Conservation (phyloP, 2,329 filamentous ascomycete species). For the Dothideomycetes sp. region DNA sequence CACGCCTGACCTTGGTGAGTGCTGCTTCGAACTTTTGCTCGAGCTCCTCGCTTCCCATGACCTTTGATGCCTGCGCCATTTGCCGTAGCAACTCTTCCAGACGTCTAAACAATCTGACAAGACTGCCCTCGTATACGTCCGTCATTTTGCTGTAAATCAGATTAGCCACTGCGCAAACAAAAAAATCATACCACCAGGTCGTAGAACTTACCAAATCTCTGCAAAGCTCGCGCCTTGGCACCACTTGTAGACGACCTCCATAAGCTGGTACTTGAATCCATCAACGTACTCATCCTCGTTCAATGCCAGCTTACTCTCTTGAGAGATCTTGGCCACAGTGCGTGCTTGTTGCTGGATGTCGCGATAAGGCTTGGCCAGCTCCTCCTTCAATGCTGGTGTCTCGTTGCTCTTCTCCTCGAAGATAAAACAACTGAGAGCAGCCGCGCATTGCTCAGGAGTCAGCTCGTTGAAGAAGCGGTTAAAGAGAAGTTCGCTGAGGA, state of each 20-base stretch:
- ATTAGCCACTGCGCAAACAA: conserved; percentile 10
- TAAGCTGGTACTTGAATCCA: conserved; percentile 86
- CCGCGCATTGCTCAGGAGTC: conserved; percentile 75
- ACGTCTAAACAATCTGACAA: conserved; percentile 92
- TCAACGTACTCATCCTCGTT: conserved; percentile 91
- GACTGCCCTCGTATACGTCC: conserved; percentile 89
- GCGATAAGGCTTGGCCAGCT: conserved; percentile 74
- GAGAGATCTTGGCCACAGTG: conserved; percentile 83
- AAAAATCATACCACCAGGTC: background rate
- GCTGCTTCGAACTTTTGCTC: conserved; percentile 85
- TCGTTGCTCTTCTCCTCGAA: conserved; percentile 93
- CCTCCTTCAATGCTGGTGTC: conserved; percentile 61
- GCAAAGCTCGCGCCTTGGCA: conserved; percentile 82
- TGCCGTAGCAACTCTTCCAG: conserved; percentile 90
- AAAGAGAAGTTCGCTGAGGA: conserved; percentile 87
- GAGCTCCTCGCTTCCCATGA: conserved; percentile 95
- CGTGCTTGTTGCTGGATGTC: conserved; percentile 82
- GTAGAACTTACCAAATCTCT: conserved; percentile 74
- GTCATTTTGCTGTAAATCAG: conserved; percentile 80
- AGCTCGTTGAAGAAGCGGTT: conserved; percentile 98
- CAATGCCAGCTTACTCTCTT: conserved; percentile 87
- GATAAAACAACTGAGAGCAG: conserved; percentile 86
- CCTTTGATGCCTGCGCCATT: conserved; percentile 90
- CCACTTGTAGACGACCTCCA: conserved; percentile 94
- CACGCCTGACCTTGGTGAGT: conserved; percentile 75